Evolutionary conservation across 2,329 filamentous ascomycete species (phyloP).

Genomic region (Xylariaceae sp.): DNA sequence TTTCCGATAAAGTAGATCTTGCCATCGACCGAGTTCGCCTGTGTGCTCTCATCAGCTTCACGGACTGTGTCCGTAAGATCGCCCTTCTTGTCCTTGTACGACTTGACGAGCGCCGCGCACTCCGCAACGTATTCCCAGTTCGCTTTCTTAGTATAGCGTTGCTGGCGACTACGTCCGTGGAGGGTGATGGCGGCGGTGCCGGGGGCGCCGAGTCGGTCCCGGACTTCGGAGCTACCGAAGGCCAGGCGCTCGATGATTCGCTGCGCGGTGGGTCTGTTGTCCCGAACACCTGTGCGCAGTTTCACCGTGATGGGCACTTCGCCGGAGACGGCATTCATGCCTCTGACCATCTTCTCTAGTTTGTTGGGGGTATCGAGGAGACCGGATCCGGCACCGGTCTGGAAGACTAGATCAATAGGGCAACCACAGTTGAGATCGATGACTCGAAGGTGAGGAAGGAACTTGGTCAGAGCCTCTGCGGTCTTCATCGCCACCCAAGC

Average conservation of each 20-base stretch:
- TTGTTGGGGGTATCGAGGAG: slow-evolving; percentile 85
- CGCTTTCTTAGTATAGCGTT: slow-evolving; percentile 86
- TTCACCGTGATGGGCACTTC: slow-evolving; percentile 92
- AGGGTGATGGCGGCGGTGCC: slow-evolving; percentile 94
- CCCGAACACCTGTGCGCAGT: slow-evolving; percentile 84
- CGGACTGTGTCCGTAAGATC: slow-evolving; percentile 66
- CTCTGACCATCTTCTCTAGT: slow-evolving; percentile 87
- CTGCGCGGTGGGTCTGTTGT: slow-evolving; percentile 70
- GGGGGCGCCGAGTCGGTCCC: slow-evolving; percentile 64
- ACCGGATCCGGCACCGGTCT: slow-evolving; percentile 81
- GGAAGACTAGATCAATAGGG: slow-evolving; percentile 90
- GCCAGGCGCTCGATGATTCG: slow-evolving; percentile 79
- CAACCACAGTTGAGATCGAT: slow-evolving; percentile 97
- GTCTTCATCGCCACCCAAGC: slow-evolving; percentile 87
- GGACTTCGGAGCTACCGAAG: slow-evolving; percentile 69
- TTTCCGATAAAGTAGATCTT: slow-evolving; percentile 92
- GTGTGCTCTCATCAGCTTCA: slow-evolving; percentile 70
- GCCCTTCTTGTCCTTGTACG: slow-evolving; percentile 65
- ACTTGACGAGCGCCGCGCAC: slow-evolving; percentile 77
- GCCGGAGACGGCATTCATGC: slow-evolving; percentile 90
- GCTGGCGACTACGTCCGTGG: slow-evolving; percentile 87
- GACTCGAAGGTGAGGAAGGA: slow-evolving; percentile 77
- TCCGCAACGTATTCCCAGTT: slow-evolving; percentile 95
- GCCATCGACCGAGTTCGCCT: slow-evolving; percentile 59
- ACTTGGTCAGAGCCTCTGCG: slow-evolving; percentile 70